phyloP scores from a whole-genome alignment of 495 filamentous ascomycete species.

The Platismatia glauca region DNA sequence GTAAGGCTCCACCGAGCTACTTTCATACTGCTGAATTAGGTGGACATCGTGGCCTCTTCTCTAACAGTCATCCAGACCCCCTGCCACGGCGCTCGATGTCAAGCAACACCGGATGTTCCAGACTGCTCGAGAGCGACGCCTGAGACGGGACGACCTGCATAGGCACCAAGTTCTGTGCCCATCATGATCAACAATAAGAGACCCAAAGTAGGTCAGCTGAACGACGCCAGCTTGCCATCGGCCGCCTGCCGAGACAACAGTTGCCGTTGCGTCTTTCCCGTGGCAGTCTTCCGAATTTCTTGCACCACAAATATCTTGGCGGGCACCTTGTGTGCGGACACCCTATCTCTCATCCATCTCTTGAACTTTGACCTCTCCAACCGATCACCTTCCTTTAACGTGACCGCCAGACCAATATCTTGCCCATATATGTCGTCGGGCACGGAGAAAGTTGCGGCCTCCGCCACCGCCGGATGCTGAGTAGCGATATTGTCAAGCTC shows the following conservation, averaged over 20 bases:
- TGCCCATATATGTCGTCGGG: slow-evolving; percentile 69
- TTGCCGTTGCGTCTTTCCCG: slow-evolving; percentile 64
- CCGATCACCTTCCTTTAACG: slow-evolving; percentile 46
- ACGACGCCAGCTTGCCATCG: neutral
- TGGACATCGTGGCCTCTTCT: too few species aligned
- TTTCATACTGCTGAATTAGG: too few species aligned
- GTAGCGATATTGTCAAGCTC: slow-evolving; percentile 69
- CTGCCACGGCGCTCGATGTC: too few species aligned
- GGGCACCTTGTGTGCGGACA: slow-evolving; percentile 71
- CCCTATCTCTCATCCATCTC: slow-evolving; percentile 51
- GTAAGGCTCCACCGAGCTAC: too few species aligned
- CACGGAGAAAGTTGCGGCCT: slow-evolving; percentile 71
- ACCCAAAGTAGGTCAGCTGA: neutral
- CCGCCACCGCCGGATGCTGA: slow-evolving; percentile 55
- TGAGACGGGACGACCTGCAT: too few species aligned
- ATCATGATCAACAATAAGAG: too few species aligned
- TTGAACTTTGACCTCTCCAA: slow-evolving; percentile 44
- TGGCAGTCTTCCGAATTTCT: slow-evolving; percentile 74
- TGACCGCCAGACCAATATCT: slow-evolving; percentile 65
- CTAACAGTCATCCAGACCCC: too few species aligned
- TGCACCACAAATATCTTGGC: slow-evolving; percentile 74
- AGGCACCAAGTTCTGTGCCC: too few species aligned
- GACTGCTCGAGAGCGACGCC: too few species aligned
- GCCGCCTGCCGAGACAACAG: neutral
- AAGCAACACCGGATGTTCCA: too few species aligned